These are phyloP conservation scores for Collariella sp. DNA, from an alignment of 495 filamentous ascomycete species.

Conservation along the genomic window DNA sequence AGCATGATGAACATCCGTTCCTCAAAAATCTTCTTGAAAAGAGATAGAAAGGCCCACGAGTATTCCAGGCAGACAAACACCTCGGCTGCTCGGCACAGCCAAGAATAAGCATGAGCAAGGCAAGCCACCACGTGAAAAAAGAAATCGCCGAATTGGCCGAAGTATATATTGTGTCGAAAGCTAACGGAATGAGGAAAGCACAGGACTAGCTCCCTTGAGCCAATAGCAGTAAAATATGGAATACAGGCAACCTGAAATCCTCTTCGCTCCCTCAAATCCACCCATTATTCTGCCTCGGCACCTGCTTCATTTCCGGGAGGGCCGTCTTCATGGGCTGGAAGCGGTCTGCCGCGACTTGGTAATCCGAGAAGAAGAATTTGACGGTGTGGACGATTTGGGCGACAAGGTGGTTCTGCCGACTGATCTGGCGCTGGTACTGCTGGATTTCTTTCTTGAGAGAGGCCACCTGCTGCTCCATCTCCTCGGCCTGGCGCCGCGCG, in stretches of 20 bases:
- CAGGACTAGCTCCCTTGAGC: background rate
- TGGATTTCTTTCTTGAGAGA: background rate
- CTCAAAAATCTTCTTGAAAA: too few species aligned
- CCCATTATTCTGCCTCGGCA: background rate
- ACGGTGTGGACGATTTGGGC: background rate
- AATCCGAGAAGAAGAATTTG: background rate
- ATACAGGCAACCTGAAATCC: background rate
- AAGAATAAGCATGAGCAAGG: background rate
- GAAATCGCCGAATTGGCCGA: background rate
- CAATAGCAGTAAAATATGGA: background rate
- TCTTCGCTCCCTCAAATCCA: background rate
- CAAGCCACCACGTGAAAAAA: background rate
- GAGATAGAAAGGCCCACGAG: too few species aligned
- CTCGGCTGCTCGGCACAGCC: too few species aligned
- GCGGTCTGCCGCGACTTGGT: background rate
- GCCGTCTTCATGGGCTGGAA: background rate
- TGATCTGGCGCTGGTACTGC: background rate
- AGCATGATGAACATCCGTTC: too few species aligned
- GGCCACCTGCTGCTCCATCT: background rate
- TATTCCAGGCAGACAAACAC: too few species aligned
- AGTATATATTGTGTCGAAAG: background rate
- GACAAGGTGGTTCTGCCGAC: background rate
- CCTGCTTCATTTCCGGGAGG: background rate
- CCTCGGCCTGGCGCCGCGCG: background rate
- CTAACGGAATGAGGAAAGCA: background rate